These are phyloP conservation scores for Ascochyta rabiei DNA, from an alignment of 2,329 filamentous ascomycete species.

Conservation along the genomic window DNA sequence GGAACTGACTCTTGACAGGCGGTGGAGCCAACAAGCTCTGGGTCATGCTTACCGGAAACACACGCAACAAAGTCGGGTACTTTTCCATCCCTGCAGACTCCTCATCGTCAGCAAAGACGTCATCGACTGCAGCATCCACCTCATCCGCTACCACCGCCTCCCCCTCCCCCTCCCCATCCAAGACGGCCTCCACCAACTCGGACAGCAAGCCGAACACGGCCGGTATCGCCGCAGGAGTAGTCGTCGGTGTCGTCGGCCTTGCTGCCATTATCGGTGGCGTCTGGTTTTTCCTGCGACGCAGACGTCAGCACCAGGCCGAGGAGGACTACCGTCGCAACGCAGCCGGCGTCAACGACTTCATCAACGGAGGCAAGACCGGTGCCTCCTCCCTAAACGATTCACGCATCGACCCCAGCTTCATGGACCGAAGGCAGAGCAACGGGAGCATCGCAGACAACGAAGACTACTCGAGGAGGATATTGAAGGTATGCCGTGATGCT, in stretches of 20 bases:
- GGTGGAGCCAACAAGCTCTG: conserved; percentile 62
- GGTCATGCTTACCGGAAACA: conserved; percentile 59
- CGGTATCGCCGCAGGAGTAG: conserved; percentile 85
- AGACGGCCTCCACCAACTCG: conserved; percentile 25
- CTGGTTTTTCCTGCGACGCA: conserved; percentile 77
- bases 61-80: conserved; percentile 47
- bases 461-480: conserved; percentile 93
- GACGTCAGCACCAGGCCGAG: conserved; percentile 77
- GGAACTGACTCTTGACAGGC: conserved; percentile 52
- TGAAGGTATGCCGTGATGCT: conserved; percentile 68
- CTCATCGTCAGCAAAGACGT: conserved; percentile 24
- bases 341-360: conserved; percentile 77
- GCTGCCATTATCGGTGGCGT: conserved; percentile 69
- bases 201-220: conserved; percentile 67
- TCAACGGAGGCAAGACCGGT: conserved; percentile 66
- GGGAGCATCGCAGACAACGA: conserved; percentile 97
- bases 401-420: conserved; percentile 80
- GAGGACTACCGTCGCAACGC: conserved; percentile 84
- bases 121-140: conserved; percentile 25
- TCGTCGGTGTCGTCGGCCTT: conserved; percentile 78
- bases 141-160: conserved; percentile 23
- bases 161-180: conserved; percentile 50
- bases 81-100: conserved; percentile 34
- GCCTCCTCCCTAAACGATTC: conserved; percentile 78
- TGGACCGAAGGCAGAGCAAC: conserved; percentile 85